Conservation (phyloP, 805 yeast species). For the Alloascoidea africana region DNA sequence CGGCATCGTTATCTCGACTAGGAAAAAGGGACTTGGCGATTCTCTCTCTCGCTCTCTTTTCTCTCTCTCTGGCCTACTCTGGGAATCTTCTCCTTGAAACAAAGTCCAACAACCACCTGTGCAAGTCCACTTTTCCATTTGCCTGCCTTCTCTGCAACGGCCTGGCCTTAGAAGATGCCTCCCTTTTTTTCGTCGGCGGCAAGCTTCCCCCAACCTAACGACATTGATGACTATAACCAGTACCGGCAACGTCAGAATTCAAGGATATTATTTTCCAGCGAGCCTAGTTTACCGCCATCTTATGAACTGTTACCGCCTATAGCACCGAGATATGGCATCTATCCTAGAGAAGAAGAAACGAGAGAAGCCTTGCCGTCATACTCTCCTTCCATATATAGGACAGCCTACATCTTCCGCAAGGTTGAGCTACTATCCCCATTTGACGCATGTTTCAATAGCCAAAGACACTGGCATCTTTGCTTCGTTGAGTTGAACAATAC, state of each 20-base stretch:
- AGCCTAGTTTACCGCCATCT: conserved; percentile 19
- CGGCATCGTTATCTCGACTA: no score
- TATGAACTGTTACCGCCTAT: conserved; percentile 21
- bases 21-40: no score
- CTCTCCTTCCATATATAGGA: conserved; percentile 45
- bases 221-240: not conserved
- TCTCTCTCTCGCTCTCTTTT: no score
- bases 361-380: conserved; percentile 44
- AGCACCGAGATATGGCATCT: conserved; percentile 19
- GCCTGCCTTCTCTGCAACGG: not conserved
- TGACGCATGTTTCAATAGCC: conserved; percentile 46
- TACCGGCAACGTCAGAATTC: not conserved
- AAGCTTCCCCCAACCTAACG: no score
- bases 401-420: conserved; percentile 47
- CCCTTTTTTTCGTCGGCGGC: not conserved
- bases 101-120: no score
- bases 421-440: conserved; percentile 70
- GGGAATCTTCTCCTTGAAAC: no score
- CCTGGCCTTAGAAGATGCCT: not conserved
- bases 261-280: not conserved
- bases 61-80: no score
- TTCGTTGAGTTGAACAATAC: conserved; percentile 75
- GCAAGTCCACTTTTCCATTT: not conserved
- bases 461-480: conserved; percentile 55
- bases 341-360: conserved; percentile 14